Base-by-base conservation (phyloP, 192 early-diverging fungal species). In the Physocladia obscura region DNA sequence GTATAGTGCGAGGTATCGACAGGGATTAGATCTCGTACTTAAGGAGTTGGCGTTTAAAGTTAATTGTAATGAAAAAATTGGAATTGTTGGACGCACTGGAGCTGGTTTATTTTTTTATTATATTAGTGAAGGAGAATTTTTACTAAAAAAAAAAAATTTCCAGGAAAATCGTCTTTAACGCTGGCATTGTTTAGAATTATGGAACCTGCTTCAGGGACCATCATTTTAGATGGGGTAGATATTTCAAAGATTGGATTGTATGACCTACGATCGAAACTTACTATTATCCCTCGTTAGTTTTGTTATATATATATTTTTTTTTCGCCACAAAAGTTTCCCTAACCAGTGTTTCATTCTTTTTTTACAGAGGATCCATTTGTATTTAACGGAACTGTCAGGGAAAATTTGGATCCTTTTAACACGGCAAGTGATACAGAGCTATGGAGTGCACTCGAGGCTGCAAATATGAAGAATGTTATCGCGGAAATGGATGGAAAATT, bases 1-100 rank as follows among this genome's bases (percentile, higher is more conserved):
- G 56, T 94, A 92, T 70, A 86, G 89, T 8, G 89, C 91, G 0
- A 86, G 93, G 29, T 95, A 97, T 75, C 85, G 94, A 13, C 73
- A 85, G 4, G 92, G 82, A 0, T 77, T 97, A 44, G 91, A 92
- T 64, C 74, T 93, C 26, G 92, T 93, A 3, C 82, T 97, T 22
- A 86, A 84, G 51, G 49, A 74, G 35, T 26, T 78, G 31, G 50
- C 67, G 38, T 79, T 84, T 57, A 52, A 67, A 30, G 70, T 82
- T 67, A 52, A 67, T 26, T 40, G 55, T n/a, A 65, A 61, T 26
- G 80, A 82, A 51, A 85, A 85, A 47, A 77, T 85, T 37, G 84
- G 84, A 6, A 81, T 85, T 30, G 84, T 85, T 24, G 84, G 84
- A 17, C 32, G 84, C 34, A 85, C 84, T 32, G 81, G 84, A 40